A percentile compares a stretch with the other conserved stretches of the same genome.
These are phyloP conservation scores for Naematelia encephala DNA, from an alignment of 768 basidiomycete genomes.

Conservation along the genomic window DNA sequence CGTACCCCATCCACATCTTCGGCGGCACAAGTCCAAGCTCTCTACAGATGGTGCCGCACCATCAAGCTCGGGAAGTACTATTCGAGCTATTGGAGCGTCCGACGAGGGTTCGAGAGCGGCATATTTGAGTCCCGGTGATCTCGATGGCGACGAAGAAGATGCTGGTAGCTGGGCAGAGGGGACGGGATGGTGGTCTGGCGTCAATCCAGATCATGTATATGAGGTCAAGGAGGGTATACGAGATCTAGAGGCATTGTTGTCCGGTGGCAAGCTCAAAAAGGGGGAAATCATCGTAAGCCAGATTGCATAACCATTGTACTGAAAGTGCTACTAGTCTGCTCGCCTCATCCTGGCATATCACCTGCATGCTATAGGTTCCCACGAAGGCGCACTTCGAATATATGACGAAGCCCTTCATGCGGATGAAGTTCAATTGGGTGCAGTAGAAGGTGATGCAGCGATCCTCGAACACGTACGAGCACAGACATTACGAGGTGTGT, in stretches of 20 bases:
- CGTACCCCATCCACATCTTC: constrained; percentile 26
- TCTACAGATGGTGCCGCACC: constrained; percentile 2
- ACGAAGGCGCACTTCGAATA: constrained; percentile 60
- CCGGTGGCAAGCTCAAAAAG: constrained; percentile 20
- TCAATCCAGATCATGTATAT: constrained; percentile 59
- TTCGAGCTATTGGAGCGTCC: constrained; percentile 1
- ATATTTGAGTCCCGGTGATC: constrained; percentile 51
- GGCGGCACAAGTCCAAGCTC: constrained; percentile 4
- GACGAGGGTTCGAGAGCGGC: constrained; percentile 12
- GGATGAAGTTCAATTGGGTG: constrained; percentile 6
- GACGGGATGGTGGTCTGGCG: constrained; percentile 61
- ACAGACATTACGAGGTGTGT: constrained; percentile 70
- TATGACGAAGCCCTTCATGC: constrained; percentile 14
- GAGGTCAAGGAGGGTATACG: constrained; percentile 62
- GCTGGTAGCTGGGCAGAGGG: constrained; percentile 48
- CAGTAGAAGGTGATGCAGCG: constrained; percentile 61
- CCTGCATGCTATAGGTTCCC: constrained; percentile 69
- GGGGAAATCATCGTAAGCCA: constrained; percentile 27
- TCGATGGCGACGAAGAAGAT: constrained; percentile 57
- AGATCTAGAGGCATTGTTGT: constrained; percentile 49
- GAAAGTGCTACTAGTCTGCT: constrained; percentile 64
- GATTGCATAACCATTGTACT: constrained; percentile 2
- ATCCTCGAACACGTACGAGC: constrained; percentile 71
- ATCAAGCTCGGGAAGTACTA: constrained; percentile 5
- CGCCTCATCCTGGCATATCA: constrained; percentile 71